These are phyloP conservation scores for Pichia manshurica DNA, from an alignment of 805 yeast genomes.

Conservation along the genomic window DNA sequence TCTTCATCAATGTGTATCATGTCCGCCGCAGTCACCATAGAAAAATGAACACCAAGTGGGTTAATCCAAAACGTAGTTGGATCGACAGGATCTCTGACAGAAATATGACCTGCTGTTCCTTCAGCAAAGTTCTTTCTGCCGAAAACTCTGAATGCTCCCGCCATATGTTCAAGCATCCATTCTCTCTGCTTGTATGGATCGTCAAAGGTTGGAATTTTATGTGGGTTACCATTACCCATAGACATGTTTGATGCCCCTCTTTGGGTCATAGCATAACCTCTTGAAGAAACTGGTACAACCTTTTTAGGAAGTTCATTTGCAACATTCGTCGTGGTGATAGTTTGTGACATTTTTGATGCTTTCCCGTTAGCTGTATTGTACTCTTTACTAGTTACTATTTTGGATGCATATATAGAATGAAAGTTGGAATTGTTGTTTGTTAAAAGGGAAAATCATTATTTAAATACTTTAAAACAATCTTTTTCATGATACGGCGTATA, in stretches of 20 bases:
- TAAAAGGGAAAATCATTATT: no score
- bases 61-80: slow-evolving; percentile 85
- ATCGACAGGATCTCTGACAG: slow-evolving; percentile 77
- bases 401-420: no score
- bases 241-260: slow-evolving; percentile 59
- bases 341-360: slow-evolving; percentile 2
- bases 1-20: slow-evolving; percentile 59
- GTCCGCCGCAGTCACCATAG: slow-evolving; percentile 51
- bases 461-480: no score
- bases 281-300: slow-evolving; percentile 30
- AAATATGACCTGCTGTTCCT: slow-evolving; percentile 83
- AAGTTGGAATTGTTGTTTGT: no score
- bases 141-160: slow-evolving; percentile 77
- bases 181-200: slow-evolving; percentile 45
- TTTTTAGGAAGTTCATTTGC: slow-evolving; percentile 20
- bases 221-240: slow-evolving; percentile 47
- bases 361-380: neutral
- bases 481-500: no score
- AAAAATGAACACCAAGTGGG: slow-evolving; percentile 74
- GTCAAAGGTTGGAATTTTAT: slow-evolving; percentile 45
- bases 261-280: slow-evolving; percentile 36
- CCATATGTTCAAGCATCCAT: slow-evolving; percentile 67
- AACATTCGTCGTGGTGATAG: neutral
- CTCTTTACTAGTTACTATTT: no score
- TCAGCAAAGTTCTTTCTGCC: slow-evolving; percentile 73